Evolutionary conservation across 208 protist species (phyloP), one percentile per base, ranked within the genome.

Genomic region (Crithidia sp.): DNA sequence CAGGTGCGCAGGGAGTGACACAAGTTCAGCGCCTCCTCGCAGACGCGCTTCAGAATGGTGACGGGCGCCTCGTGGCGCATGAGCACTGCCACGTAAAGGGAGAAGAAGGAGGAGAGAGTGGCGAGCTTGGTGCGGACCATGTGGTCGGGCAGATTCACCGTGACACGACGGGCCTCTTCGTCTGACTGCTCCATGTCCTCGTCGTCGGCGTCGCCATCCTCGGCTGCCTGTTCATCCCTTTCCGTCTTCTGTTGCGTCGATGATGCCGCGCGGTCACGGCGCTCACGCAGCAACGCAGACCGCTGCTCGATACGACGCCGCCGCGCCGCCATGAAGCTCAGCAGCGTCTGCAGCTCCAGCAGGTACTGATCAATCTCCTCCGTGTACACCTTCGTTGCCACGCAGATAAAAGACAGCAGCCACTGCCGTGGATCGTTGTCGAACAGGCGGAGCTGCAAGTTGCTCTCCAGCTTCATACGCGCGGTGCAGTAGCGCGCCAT

Each of bases 381-480:
- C 17, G 19, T 10, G 53, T 40, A 59, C 2, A 50, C 5, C 64
- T 69, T 69, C 40, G 64, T 50, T 3, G 64, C 49, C 12, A 9
- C 8, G 53, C 52, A 58, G 12, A 69, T 3, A 50, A 60, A 69
- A 6, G 47, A 40, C 16, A 69, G 53, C 53, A 59, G 14, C 64
- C 64, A 69, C 40, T 59, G 40, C 17, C 53, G 49, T 47, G 64
- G 64, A 52, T 69, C 45, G 64, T 50, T 39, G 40, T 69, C 64
- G 40, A 69, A 69, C 9, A 60, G 36, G 52, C 37, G 64, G 19
- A 69, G 52, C 64, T 69, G 64, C 64, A 69, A 6, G 39, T 49
- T 50, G 40, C 53, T 50, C 17, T 60, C 64, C 53, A 47, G 19
- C 52, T 2, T 37, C 2, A 69, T 16, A 6, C 64, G 62, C 7